These are phyloP conservation scores for Penicillium sp. DNA, from an alignment of 2,329 filamentous ascomycete genomes.

Conservation along the genomic window DNA sequence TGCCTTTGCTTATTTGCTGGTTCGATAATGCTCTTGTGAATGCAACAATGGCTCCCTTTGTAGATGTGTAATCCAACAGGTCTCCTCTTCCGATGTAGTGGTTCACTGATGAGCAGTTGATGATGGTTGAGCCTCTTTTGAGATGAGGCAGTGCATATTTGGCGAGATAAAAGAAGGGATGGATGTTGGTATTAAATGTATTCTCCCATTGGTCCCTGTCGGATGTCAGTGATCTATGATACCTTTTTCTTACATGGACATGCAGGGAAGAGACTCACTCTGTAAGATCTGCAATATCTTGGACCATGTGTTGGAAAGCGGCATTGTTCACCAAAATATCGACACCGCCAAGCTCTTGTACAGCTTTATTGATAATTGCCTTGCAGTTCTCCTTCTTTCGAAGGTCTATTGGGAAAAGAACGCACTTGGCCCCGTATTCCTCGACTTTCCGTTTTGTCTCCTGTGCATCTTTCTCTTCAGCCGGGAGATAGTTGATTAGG, in stretches of 20 bases:
- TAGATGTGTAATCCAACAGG: constrained; percentile 76
- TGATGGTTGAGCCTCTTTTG: constrained; percentile 69
- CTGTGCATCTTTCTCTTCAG: constrained; percentile 72
- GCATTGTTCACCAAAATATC: constrained; percentile 68
- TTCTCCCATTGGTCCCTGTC: constrained; percentile 69
- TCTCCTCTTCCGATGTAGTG: constrained; percentile 77
- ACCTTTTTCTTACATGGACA: not conserved
- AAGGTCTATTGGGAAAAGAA: constrained; percentile 63
- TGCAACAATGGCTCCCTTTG: constrained; percentile 67
- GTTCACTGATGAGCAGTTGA: constrained; percentile 83
- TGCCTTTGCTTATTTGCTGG: constrained; percentile 67
- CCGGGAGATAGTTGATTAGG: constrained; percentile 68
- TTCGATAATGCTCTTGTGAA: constrained; percentile 77
- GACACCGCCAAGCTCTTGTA: constrained; percentile 63
- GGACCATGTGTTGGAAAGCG: constrained; percentile 69
- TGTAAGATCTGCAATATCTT: constrained; percentile 65
- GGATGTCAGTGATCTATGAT: not conserved
- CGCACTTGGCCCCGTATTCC: constrained; percentile 61
- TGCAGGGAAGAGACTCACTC: constrained; percentile 50
- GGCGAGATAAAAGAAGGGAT: constrained; percentile 74
- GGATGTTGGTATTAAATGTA: constrained; percentile 80
- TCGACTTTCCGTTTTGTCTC: constrained; percentile 70
- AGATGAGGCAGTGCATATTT: constrained; percentile 75
- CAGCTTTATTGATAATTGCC: constrained; percentile 62
- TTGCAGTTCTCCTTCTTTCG: constrained; percentile 64